Evolutionary conservation across 2,329 filamentous ascomycete species (phyloP), one percentile per base, ranked within the genome.

Genomic region (Clarireedia paspali): DNA sequence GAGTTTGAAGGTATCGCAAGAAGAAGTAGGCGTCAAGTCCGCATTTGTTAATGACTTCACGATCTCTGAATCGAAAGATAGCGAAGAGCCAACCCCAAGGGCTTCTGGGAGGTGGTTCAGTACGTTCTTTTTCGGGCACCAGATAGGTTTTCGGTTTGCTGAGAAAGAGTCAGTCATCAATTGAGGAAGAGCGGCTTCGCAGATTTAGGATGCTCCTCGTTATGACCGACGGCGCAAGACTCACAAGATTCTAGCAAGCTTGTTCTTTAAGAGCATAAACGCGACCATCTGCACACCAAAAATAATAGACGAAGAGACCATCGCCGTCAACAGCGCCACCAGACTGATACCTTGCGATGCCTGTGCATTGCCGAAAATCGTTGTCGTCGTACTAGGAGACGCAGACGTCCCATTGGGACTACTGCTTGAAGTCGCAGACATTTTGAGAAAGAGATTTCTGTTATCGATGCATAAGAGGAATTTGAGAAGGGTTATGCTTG

Each of bases 21-120:
- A 99, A 99, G 75, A 97, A 96, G 73, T 96, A 99, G 66, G 92
- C 91, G 69, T 99, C 94, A 9, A 99, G 81, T 17, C 94, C 94
- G 64, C 92, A 96, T 71, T 96, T 95, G 53, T 92, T 87, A 65
- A 99, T 95, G 63, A 99, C 83, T 64, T 95, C 89, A 12, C 89
- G 78, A 59, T 89, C 80, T 76, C 83, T 70, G 74, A 89, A 74
- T 74, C 84, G 70, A 74, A 88, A 77, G 77, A 95, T 69, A 71
- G 80, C 68, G 63, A 82, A 61, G 57, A 85, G 55, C 64, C 63
- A 67, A 5, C 74, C 74, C 69, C 79, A 75, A 39, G 78, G 73
- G 47, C 71, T 78, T 52, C 70, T 73, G 0, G 88, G 87, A 2
- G 89, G 88, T 1, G 87, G 75, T n/a, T 85, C 79, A 7, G 89